Conservation (phyloP, 2,329 filamentous ascomycete species). For the Pestalotiopsis sp. region DNA sequence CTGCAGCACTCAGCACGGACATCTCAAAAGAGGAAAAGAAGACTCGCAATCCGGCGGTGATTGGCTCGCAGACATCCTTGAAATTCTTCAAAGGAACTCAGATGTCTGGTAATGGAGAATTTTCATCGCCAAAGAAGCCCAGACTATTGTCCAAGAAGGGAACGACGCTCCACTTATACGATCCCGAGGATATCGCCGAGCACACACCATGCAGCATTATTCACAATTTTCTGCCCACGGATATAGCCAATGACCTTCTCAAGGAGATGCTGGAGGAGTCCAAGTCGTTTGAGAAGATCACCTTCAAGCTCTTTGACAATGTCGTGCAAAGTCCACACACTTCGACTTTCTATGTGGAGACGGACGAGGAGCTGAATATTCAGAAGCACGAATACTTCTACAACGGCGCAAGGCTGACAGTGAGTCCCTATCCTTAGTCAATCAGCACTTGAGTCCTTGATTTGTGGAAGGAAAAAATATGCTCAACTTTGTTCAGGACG, state of each 20-base stretch:
- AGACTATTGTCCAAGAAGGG: slow-evolving; percentile 72
- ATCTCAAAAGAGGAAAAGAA: slow-evolving; percentile 34
- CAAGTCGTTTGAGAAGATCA: slow-evolving; percentile 67
- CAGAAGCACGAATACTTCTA: slow-evolving; percentile 85
- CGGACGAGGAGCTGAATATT: slow-evolving; percentile 65
- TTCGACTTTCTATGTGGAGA: slow-evolving; percentile 80
- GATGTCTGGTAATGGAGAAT: slow-evolving; percentile 14
- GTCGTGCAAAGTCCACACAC: slow-evolving; percentile 86
- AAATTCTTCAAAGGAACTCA: slow-evolving; percentile 46
- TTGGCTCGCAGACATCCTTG: slow-evolving; percentile 67
- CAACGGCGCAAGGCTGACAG: slow-evolving; percentile 74
- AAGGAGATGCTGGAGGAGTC: slow-evolving; percentile 76
- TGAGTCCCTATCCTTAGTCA: slow-evolving; percentile 31
- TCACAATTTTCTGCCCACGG: slow-evolving; percentile 80
- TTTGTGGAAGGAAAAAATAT: neutral
- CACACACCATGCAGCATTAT: slow-evolving; percentile 91
- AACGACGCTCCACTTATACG: slow-evolving; percentile 80
- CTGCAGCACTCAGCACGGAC: slow-evolving; percentile 51
- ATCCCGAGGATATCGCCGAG: slow-evolving; percentile 76
- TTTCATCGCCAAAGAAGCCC: slow-evolving; percentile 40
- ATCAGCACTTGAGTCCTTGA: neutral
- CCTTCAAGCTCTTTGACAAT: slow-evolving; percentile 87
- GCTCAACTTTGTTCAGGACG: slow-evolving; percentile 51
- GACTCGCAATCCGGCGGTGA: slow-evolving; percentile 26
- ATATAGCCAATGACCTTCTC: slow-evolving; percentile 75